These are phyloP conservation scores for Termitomyces sp. DNA, from an alignment of 768 basidiomycete species.

Conservation along the genomic window DNA sequence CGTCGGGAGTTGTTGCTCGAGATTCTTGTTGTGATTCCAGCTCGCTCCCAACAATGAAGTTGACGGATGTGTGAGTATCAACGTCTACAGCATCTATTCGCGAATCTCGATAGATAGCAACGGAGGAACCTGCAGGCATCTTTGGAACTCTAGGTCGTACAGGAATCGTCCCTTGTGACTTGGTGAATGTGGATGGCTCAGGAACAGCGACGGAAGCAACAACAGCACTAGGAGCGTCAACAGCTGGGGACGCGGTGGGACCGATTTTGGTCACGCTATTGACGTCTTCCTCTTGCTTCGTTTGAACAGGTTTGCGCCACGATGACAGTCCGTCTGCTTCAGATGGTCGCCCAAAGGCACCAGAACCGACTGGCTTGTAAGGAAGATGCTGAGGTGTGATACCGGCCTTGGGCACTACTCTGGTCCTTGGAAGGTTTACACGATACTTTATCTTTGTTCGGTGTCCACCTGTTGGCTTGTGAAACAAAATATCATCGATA, in stretches of 20 bases:
- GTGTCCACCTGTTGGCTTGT: slow-evolving; percentile 27
- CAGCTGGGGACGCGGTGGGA: slow-evolving; percentile 60
- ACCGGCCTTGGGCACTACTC: slow-evolving; percentile 25
- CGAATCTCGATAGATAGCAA: slow-evolving; percentile 70
- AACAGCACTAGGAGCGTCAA: slow-evolving; percentile 22
- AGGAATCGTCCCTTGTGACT: slow-evolving; percentile 23
- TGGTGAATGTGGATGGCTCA: slow-evolving; percentile 25
- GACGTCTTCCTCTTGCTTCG: slow-evolving; percentile 17
- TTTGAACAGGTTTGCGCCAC: slow-evolving; percentile 36
- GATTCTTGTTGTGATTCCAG: slow-evolving; percentile 35
- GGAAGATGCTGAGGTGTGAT: slow-evolving; percentile 20
- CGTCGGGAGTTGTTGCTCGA: slow-evolving; percentile 15
- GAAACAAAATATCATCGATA: slow-evolving; percentile 63
- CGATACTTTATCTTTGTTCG: slow-evolving; percentile 37
- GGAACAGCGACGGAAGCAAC: slow-evolving; percentile 24
- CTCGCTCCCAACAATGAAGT: slow-evolving; percentile 79
- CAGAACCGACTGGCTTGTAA: slow-evolving; percentile 22
- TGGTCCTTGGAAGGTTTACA: slow-evolving; percentile 35
- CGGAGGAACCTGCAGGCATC: slow-evolving; percentile 66
- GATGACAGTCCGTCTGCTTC: slow-evolving; percentile 35
- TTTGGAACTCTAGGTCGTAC: slow-evolving; percentile 53
- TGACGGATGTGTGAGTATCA: slow-evolving; percentile 48
- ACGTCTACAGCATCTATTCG: slow-evolving; percentile 44
- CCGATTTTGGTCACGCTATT: slow-evolving; percentile 15
- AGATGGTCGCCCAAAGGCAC: slow-evolving; percentile 38